Percentiles rank a stretch among this genome's conserved stretches.
Conservation (phyloP, 805 yeast species). For the Yamadazyma takamatsuzukensis region DNA sequence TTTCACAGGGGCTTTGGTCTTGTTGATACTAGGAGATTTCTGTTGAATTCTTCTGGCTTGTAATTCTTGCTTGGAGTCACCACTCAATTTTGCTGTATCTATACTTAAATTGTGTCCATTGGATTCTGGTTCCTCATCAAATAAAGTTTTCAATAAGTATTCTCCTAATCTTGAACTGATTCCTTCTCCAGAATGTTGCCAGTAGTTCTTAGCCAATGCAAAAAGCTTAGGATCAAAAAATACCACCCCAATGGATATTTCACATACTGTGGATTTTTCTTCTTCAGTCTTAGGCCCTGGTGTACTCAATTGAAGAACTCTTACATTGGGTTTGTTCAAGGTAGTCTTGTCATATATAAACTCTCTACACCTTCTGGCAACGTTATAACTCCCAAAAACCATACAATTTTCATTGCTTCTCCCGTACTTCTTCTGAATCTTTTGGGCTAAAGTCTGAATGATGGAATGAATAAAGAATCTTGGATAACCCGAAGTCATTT, state of each 20-base stretch:
- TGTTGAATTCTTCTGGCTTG: constrained; percentile 19
- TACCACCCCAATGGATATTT: constrained; percentile 73
- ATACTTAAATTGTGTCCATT: constrained; percentile 6
- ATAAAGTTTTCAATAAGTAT: constrained; percentile 66
- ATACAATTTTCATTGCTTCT: constrained; percentile 72
- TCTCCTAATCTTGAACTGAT: constrained; percentile 87
- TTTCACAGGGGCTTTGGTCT: constrained; percentile 7
- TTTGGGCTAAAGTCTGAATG: constrained; percentile 52
- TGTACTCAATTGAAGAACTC: constrained; percentile 72
- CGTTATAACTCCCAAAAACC: constrained; percentile 71
- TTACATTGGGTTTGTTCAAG: constrained; percentile 30
- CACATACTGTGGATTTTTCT: constrained; percentile 58
- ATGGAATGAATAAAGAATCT: constrained; percentile 69
- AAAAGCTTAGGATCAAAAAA: constrained; percentile 63
- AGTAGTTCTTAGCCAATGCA: constrained; percentile 73
- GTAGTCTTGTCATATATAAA: constrained; percentile 51
- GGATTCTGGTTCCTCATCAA: constrained; percentile 12
- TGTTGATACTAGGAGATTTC: constrained; percentile 11
- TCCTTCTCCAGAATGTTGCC: constrained; percentile 99
- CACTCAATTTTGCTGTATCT: constrained; percentile 7
- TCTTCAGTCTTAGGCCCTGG: constrained; percentile 59
- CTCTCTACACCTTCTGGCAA: constrained; percentile 82
- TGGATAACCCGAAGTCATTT: constrained; percentile 88
- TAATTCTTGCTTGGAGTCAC: constrained; percentile 26
- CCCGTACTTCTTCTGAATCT: constrained; percentile 68